These are phyloP conservation scores for Miscanthus lutarioriparius DNA, from an alignment of 176 grass and related monocot species.

Conservation along the genomic window DNA sequence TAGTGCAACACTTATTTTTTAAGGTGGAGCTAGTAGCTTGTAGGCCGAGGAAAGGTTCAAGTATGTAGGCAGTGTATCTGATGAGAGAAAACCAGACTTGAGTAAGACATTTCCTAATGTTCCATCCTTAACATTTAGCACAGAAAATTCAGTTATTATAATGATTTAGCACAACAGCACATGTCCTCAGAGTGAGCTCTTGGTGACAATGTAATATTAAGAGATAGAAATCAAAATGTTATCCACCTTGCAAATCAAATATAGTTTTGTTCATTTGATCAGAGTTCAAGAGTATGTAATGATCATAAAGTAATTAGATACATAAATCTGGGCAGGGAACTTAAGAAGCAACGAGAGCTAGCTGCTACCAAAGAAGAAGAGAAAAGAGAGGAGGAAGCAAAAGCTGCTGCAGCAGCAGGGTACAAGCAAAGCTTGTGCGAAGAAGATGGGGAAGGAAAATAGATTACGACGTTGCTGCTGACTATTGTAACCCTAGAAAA, in stretches of 20 bases:
- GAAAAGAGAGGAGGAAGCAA: constrained; percentile 94
- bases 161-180: background rate
- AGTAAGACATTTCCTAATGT: constrained; percentile 58
- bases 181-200: background rate
- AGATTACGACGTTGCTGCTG: background rate
- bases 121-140: background rate
- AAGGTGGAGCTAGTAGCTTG: constrained; percentile 91
- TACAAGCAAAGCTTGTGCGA: constrained; percentile 93
- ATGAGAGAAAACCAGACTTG: constrained; percentile 91
- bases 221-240: background rate
- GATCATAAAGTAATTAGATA: background rate
- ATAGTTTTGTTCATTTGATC: background rate
- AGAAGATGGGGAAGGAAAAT: constrained; percentile 87
- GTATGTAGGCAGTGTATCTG: constrained; percentile 64
- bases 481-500: constrained; percentile 45
- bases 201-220: background rate
- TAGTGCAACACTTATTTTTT: constrained; percentile 90
- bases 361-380: constrained; percentile 84
- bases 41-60: constrained; percentile 92
- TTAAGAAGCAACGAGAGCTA: constrained; percentile 82
- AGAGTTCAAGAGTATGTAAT: background rate
- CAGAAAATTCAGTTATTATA: background rate
- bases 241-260: constrained; percentile 20
- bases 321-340: constrained; percentile 57
- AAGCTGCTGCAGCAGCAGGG: constrained; percentile 74